phyloP scores from a whole-genome alignment of 345 rosid genomes.

The Carallia brachiata region DNA sequence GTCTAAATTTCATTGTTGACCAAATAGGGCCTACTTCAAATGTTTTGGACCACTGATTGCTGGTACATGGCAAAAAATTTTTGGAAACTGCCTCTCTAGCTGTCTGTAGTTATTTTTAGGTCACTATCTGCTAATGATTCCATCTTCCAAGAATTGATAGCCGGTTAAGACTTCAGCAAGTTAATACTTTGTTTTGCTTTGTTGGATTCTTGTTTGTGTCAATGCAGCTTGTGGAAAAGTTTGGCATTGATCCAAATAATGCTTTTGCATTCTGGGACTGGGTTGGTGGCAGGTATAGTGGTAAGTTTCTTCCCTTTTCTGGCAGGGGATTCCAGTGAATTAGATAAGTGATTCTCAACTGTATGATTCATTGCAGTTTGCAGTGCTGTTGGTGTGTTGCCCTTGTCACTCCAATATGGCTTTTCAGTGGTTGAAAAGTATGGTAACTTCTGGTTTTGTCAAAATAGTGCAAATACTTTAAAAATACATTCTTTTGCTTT shows the following conservation, averaged over 20 bases:
- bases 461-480: slow-evolving; percentile 1
- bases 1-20: too few relatives aligned
- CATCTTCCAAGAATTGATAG: neutral
- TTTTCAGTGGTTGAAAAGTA: slow-evolving; percentile 88
- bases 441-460: slow-evolving; percentile 34
- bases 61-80: too few relatives aligned
- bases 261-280: slow-evolving; percentile 99
- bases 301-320: slow-evolving; percentile 38
- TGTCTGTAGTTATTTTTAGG: too few relatives aligned
- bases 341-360: slow-evolving; percentile 19
- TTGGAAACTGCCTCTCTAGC: too few relatives aligned
- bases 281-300: slow-evolving; percentile 98
- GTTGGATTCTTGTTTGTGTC: neutral
- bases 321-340: slow-evolving; percentile 10
- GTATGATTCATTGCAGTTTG: slow-evolving; percentile 58
- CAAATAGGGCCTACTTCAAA: too few relatives aligned
- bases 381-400: slow-evolving; percentile 98
- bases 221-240: slow-evolving; percentile 88
- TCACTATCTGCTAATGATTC: too few relatives aligned
- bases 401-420: slow-evolving; percentile 91
- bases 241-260: slow-evolving; percentile 93
- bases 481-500: neutral
- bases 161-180: neutral
- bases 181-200: neutral
- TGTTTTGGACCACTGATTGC: too few relatives aligned